These are phyloP conservation scores for Neoascochyta sp. DNA, from an alignment of 2,329 filamentous ascomycete species.

Conservation along the genomic window DNA sequence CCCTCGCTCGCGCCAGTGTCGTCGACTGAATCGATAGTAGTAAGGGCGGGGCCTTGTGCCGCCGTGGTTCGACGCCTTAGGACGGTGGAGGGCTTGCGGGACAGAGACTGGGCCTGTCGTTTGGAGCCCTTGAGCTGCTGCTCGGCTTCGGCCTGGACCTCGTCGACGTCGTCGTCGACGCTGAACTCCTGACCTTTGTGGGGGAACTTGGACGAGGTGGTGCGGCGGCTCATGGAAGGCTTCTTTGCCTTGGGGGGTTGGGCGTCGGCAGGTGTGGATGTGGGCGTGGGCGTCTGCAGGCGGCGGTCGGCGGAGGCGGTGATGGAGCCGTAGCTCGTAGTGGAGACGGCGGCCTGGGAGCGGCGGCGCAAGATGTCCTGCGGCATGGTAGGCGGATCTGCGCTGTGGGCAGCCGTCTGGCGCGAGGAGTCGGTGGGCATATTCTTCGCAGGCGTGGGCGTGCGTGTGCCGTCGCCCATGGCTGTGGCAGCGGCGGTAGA, in stretches of 20 bases:
- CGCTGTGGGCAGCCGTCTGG: constrained; percentile 25
- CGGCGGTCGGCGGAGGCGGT: constrained; percentile 32
- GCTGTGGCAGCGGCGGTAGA: constrained; percentile 7
- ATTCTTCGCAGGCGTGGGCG: constrained; percentile 22
- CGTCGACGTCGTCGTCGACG: constrained; percentile 78
- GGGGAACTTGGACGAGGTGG: constrained; percentile 70
- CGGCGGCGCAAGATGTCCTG: constrained; percentile 32
- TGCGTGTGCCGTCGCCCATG: constrained; percentile 32
- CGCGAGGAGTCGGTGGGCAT: constrained; percentile 21
- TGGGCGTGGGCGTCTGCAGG: constrained; percentile 17
- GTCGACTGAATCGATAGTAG: constrained; percentile 49
- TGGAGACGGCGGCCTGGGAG: constrained; percentile 22
- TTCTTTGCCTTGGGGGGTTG: constrained; percentile 55
- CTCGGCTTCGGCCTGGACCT: constrained; percentile 53
- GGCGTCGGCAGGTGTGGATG: constrained; percentile 13
- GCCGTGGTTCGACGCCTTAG: constrained; percentile 44
- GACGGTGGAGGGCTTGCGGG: constrained; percentile 52
- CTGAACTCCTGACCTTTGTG: constrained; percentile 85
- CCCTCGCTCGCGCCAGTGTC: constrained; percentile 44
- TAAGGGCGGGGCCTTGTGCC: constrained; percentile 45
- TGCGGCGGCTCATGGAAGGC: constrained; percentile 67
- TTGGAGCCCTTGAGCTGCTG: constrained; percentile 13
- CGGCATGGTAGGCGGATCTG: constrained; percentile 18
- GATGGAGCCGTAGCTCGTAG: constrained; percentile 37
- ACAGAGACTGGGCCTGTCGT: constrained; percentile 36